Base-by-base conservation (phyloP, 2,329 filamentous ascomycete genomes). In the Fusarium illudens region DNA sequence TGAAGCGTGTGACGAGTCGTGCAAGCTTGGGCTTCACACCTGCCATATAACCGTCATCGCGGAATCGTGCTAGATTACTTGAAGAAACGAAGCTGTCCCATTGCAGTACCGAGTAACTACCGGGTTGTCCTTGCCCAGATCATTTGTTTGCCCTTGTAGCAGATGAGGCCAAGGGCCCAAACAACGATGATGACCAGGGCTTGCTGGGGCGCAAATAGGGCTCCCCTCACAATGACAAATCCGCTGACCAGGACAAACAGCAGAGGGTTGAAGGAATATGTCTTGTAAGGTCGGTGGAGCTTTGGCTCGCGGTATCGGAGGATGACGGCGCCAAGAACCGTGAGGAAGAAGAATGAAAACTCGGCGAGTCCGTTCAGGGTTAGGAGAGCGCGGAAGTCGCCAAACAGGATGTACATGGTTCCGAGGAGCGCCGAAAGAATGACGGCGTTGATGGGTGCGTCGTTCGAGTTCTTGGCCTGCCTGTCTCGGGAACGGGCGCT, bases 301-400 rank as follows among this genome's bases (percentile, higher is more conserved):
- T 77, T 74, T 0, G 87, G 88, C 72, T 90, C 86, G 1, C 85
- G 82, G 58, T 82, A 82, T 12, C 88, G 83, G 42, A 90, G 75
- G 15, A 89, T 77, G 10, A 89, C 79, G 2, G 86, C 83, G 0
- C 87, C 88, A 0, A 89, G 70, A 0, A 89, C 87, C 0, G 87
- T 87, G 29, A 89, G 79, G 71, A 90, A 88, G 77, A 90, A 90
- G 75, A 90, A 90, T 0, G 87, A 84, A 73, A 87, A 90, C 69
- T 88, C 86, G 13, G 84, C 86, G 4, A 88, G 76, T 0, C 86
- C 86, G 53, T 87, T 87, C 67, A 88, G 88, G 0, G 87, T 89
- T 11, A 90, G 71, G 0, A 90, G 82, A 0, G 85, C 84, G 32
- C 87, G 83, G 77, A 90, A 90, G 74, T 82, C 87, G 17, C 88